phyloP scores from a whole-genome alignment of 352 stramenopile genomes.

The Pythium guiyangense region DNA sequence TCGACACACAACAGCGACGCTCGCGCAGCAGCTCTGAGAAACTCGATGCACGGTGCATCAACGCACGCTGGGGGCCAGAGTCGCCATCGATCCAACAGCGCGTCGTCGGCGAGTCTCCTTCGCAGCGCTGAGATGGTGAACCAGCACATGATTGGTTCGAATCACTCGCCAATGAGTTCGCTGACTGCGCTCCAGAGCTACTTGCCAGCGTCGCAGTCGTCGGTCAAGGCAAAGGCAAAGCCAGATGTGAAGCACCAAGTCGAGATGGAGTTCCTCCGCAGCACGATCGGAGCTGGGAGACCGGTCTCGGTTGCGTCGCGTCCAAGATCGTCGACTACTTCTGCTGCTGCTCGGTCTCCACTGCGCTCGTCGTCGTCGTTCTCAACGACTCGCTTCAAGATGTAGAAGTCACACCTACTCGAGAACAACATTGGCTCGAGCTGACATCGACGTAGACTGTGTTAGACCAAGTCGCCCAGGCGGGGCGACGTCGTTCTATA shows the following conservation, averaged over 20 bases:
- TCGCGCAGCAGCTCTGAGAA: neutral
- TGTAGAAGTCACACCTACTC: too few relatives aligned
- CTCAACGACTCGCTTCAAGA: neutral
- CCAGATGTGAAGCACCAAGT: slow-evolving; percentile 23
- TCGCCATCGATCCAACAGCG: neutral
- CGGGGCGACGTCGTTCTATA: too few relatives aligned
- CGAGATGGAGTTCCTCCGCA: slow-evolving; percentile 50
- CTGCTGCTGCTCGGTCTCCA: slow-evolving; percentile 2
- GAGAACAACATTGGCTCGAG: too few relatives aligned
- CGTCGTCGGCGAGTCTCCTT: slow-evolving; percentile 7
- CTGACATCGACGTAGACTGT: too few relatives aligned
- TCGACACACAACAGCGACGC: neutral
- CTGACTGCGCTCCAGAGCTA: neutral
- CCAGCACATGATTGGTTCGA: slow-evolving; percentile 16
- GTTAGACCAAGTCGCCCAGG: too few relatives aligned
- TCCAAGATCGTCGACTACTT: neutral
- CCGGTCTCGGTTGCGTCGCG: neutral
- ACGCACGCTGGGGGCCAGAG: neutral
- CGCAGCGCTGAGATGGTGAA: slow-evolving; percentile 40
- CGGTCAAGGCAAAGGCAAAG: slow-evolving; percentile 3
- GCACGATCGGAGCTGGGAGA: slow-evolving; percentile 11
- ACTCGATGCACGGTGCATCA: too few relatives aligned
- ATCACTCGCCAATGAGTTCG: neutral
- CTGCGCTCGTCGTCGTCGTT: neutral
- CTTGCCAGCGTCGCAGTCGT: too few relatives aligned